Evolutionary conservation across 192 early-diverging fungal genomes (phyloP).

Genomic region (Umbelopsis sp.): DNA sequence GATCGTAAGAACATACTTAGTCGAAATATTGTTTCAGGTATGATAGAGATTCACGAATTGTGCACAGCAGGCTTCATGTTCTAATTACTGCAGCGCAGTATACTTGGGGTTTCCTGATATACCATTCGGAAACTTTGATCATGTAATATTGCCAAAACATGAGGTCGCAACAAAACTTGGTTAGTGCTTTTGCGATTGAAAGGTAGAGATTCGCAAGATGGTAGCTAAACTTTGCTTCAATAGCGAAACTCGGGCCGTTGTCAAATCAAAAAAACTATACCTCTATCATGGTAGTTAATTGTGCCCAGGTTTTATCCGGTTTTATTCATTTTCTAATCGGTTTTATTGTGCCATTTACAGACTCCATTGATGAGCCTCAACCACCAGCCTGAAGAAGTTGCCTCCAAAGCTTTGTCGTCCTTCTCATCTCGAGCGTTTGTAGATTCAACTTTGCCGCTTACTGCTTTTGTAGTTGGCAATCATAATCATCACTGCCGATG

Average conservation of each 20-base stretch:
- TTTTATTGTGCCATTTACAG: neutral
- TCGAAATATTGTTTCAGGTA: conserved; percentile 32
- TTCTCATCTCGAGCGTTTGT: neutral
- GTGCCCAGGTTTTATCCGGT: neutral
- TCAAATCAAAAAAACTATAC: conserved; percentile 37
- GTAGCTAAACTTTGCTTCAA: neutral
- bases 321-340: neutral
- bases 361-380: conserved; percentile 10
- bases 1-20: neutral
- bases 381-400: neutral
- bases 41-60: neutral
- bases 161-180: conserved; percentile 38
- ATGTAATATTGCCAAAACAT: conserved; percentile 36
- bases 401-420: neutral
- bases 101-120: conserved; percentile 34
- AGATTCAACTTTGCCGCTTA: neutral
- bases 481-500: conserved; percentile 33
- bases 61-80: neutral
- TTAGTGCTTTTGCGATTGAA: neutral
- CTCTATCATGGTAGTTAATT: conserved; percentile 18
- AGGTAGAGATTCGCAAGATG: neutral
- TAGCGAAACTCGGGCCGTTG: conserved; percentile 33
- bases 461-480: conserved; percentile 33
- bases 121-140: conserved; percentile 40
- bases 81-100: conserved; percentile 9